Percentiles rank a stretch among this genome's conserved stretches.
Evolutionary conservation across 2,329 filamentous ascomycete genomes (phyloP).

Genomic region (Rosellinia necatrix): DNA sequence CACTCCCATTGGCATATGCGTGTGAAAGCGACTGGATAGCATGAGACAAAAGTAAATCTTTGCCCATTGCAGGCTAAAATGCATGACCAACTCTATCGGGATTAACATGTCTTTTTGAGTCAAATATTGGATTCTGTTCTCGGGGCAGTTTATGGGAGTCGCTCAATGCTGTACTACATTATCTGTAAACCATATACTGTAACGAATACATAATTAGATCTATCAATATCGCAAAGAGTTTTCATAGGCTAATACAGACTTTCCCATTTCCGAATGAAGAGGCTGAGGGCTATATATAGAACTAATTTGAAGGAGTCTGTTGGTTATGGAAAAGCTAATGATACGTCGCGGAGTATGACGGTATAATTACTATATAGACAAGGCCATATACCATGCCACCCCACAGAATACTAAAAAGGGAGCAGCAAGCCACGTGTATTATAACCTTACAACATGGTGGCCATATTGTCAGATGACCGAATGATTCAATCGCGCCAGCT

Average conservation of each 20-base stretch:
- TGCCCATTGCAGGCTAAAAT: constrained; percentile 9
- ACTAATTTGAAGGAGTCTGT: constrained; percentile 23
- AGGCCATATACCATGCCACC: background rate
- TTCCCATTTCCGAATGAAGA: constrained; percentile 10
- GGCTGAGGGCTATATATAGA: constrained; percentile 19
- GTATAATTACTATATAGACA: constrained; percentile 6
- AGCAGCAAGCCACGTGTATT: background rate
- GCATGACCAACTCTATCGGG: constrained; percentile 18
- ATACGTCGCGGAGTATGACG: constrained; percentile 7
- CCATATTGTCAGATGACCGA: too few species aligned
- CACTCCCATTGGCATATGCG: constrained; percentile 10
- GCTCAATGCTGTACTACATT: too few species aligned
- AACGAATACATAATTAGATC: too few species aligned
- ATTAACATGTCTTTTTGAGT: background rate
- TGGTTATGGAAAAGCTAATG: constrained; percentile 3
- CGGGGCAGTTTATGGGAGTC: background rate
- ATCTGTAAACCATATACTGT: too few species aligned
- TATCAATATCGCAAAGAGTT: background rate
- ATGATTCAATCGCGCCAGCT: too few species aligned
- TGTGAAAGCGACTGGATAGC: constrained; percentile 14
- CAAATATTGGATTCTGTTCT: background rate
- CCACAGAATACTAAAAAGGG: background rate
- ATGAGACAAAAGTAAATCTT: constrained; percentile 26
- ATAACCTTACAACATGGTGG: too few species aligned
- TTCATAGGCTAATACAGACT: constrained; percentile 7